Conservation (phyloP, 495 filamentous ascomycete species). For the Lineolata rhizophorae region DNA sequence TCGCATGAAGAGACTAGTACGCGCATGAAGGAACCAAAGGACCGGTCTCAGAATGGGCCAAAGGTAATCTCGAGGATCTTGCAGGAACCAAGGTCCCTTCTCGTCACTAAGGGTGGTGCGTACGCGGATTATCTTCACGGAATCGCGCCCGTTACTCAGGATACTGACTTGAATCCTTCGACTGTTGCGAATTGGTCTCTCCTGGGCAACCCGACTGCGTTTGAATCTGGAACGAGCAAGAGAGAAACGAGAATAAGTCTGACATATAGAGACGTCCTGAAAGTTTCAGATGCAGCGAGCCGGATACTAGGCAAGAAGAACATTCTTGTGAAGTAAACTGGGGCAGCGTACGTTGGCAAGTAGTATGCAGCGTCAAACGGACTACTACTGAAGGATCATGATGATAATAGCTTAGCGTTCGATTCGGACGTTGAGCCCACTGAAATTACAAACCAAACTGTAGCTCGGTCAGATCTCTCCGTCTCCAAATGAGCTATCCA, state of each 20-base stretch:
- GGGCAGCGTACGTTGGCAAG: too few relatives aligned
- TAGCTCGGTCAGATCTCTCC: too few relatives aligned
- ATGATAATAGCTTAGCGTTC: too few relatives aligned
- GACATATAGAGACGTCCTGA: constrained; percentile 84
- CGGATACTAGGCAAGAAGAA: constrained; percentile 33
- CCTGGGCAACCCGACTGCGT: constrained; percentile 33
- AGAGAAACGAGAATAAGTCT: constrained; percentile 58
- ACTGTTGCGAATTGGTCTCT: constrained; percentile 70
- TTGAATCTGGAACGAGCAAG: constrained; percentile 30
- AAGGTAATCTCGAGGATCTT: constrained; percentile 32
- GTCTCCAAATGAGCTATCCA: too few relatives aligned
- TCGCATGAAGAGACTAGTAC: too few relatives aligned
- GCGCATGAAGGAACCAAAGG: too few relatives aligned
- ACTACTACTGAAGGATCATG: too few relatives aligned
- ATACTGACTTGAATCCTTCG: constrained; percentile 16
- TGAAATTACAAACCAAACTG: too few relatives aligned
- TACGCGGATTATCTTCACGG: constrained; percentile 20
- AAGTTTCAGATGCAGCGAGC: constrained; percentile 55
- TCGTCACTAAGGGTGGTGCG: constrained; percentile 16
- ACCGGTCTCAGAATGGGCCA: too few relatives aligned
- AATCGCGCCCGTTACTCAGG: constrained; percentile 16
- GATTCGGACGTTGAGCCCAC: too few relatives aligned
- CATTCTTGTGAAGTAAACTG: too few relatives aligned
- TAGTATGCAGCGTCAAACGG: too few relatives aligned
- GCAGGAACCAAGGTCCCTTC: constrained; percentile 49